Base-by-base conservation (phyloP, 352 stramenopile genomes). In the Phytopythium litorale region DNA sequence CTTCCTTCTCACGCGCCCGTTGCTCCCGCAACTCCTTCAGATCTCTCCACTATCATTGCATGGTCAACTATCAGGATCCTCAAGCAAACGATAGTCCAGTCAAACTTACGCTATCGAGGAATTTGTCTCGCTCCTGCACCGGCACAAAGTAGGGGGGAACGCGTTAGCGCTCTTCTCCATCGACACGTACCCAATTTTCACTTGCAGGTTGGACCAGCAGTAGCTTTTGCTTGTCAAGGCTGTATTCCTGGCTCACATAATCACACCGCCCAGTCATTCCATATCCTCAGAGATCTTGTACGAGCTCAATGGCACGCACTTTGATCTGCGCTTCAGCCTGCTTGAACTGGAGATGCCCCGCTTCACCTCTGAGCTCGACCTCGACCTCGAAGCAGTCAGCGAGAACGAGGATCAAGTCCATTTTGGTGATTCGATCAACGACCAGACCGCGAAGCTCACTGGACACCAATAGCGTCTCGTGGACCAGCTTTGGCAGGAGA, bases 301-400 rank as follows among this genome's bases (percentile, higher is more conserved):
- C 3, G 21, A 38, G 7, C 28, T 37, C 3, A 13, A 33, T 55
- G 42, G 8, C 57, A 84, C 79, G 18, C 28, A 58, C 53, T 37
- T 75, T 68, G 58, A 91, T 80, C 2, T 64, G 21, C 23, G 68
- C 66, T 25, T 92, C 84, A 0, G 63, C 58, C 19, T 71, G 54
- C 46, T 78, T 86, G 33, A 92, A 76, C 15, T 58, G 62, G 30
- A 70, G 35, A 43, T 89, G 81, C 0, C 76, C 78, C 5, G 50
- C 48, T 32, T 81, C 70, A 0, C 79, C 81, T 49, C 71, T 75
- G 0, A 86, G 5, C 46, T 91, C 76, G 11, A 75, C 54, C 61
- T 98, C 91, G 13, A 98, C 64, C 40, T 82, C 69, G 57, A 98
- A 93, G 62, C 91, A 96, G 37, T 94, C 78, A 51, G 86, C 78